These are phyloP conservation scores for Paramecium octaurelia DNA, from an alignment of 73 alveolate species.

Conservation along the genomic window DNA sequence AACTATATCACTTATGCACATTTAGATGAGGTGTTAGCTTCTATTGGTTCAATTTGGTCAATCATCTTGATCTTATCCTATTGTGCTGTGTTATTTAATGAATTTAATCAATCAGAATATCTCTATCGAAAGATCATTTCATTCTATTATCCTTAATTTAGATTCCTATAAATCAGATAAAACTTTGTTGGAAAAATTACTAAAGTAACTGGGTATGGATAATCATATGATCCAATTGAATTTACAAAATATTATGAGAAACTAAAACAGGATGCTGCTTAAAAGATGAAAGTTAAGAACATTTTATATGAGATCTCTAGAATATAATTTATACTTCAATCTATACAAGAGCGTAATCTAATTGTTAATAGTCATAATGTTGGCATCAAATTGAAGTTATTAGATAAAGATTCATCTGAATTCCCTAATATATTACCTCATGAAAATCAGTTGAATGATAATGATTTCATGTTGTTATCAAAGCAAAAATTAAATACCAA, in stretches of 20 bases:
- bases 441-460: not conserved
- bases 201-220: not conserved
- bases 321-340: not conserved
- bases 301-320: not conserved
- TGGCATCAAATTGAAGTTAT: not conserved
- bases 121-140: not conserved
- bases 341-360: not conserved
- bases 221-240: not conserved
- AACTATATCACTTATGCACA: not conserved
- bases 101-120: not conserved
- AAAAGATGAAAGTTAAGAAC: not conserved
- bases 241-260: not conserved
- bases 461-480: not conserved
- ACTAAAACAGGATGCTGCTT: not conserved
- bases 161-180: not conserved
- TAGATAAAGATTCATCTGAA: not conserved
- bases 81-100: not conserved
- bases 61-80: not conserved
- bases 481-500: not conserved
- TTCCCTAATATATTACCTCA: not conserved
- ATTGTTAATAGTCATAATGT: not conserved
- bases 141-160: not conserved
- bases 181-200: not conserved
- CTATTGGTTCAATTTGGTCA: slow-evolving; percentile 18
- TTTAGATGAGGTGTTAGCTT: not conserved